A percentile compares a stretch with the other conserved stretches of the same genome.
These are phyloP conservation scores for Zizania latifolia DNA, from an alignment of 176 grass and related monocot species.

Conservation along the genomic window DNA sequence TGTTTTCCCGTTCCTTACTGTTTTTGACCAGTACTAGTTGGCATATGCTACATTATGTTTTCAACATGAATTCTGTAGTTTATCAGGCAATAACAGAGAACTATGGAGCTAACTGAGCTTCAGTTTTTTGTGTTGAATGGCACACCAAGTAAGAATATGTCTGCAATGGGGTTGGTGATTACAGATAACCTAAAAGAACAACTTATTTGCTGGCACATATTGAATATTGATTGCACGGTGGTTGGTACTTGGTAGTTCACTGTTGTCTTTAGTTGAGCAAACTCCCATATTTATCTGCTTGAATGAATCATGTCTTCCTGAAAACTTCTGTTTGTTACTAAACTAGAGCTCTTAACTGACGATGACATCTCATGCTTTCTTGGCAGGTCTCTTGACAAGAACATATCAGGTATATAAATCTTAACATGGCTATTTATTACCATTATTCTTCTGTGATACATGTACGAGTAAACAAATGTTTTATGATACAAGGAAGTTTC, in stretches of 20 bases:
- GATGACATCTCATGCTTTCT: conserved; percentile 22
- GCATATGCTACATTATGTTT: neutral
- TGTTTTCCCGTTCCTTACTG: neutral
- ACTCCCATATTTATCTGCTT: neutral
- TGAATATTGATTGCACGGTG: neutral
- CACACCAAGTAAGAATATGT: neutral
- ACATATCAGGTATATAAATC: conserved; percentile 41
- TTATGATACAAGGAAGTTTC: neutral
- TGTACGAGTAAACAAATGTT: neutral
- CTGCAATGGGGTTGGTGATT: neutral
- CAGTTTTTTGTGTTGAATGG: neutral
- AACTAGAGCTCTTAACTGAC: conserved; percentile 24
- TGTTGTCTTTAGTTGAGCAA: conserved; percentile 27
- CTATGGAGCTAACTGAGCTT: neutral
- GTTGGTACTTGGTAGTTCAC: neutral
- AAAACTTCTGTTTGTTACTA: neutral
- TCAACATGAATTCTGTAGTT: neutral
- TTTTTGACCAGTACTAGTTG: neutral
- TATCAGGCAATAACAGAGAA: neutral
- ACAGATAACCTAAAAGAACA: neutral
- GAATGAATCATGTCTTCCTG: neutral
- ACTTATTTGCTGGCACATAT: neutral
- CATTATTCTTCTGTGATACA: neutral
- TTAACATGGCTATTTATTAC: conserved; percentile 4
- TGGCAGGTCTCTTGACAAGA: conserved; percentile 65